These are phyloP conservation scores for Neurospora discreta DNA, from an alignment of 495 filamentous ascomycete species.

Conservation along the genomic window DNA sequence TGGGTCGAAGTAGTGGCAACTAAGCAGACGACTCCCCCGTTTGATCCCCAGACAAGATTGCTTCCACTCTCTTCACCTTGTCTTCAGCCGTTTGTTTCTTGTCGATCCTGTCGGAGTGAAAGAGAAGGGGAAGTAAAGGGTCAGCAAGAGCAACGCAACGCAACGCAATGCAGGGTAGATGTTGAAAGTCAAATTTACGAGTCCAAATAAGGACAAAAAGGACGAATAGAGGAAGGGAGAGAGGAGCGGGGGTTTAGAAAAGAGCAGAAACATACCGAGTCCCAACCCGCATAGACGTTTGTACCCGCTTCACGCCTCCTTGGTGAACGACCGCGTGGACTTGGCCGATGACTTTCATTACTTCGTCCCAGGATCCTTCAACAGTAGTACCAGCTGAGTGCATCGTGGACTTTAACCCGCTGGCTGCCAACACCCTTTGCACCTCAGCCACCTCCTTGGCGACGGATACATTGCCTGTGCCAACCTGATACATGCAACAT, in stretches of 20 bases:
- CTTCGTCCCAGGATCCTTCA: constrained; percentile 84
- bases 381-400: constrained; percentile 88
- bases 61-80: constrained; percentile 36
- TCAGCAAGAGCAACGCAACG: background rate
- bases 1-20: background rate
- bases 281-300: constrained; percentile 81
- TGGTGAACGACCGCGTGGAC: constrained; percentile 77
- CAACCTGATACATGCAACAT: constrained; percentile 44
- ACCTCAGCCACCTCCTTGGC: constrained; percentile 81
- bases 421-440: constrained; percentile 70
- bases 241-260: background rate
- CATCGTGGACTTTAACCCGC: constrained; percentile 73
- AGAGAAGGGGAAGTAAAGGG: background rate
- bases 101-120: constrained; percentile 27
- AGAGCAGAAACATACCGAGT: constrained; percentile 47
- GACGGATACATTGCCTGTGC: constrained; percentile 71
- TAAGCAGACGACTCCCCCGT: background rate
- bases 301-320: constrained; percentile 70
- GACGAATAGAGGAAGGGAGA: background rate
- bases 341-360: constrained; percentile 82
- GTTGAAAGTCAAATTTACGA: background rate
- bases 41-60: constrained; percentile 22
- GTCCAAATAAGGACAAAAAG: background rate
- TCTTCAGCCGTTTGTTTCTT: constrained; percentile 36
- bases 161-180: background rate